phyloP scores from a whole-genome alignment of 768 basidiomycete species.

The Sistotremastrum suecicum region DNA sequence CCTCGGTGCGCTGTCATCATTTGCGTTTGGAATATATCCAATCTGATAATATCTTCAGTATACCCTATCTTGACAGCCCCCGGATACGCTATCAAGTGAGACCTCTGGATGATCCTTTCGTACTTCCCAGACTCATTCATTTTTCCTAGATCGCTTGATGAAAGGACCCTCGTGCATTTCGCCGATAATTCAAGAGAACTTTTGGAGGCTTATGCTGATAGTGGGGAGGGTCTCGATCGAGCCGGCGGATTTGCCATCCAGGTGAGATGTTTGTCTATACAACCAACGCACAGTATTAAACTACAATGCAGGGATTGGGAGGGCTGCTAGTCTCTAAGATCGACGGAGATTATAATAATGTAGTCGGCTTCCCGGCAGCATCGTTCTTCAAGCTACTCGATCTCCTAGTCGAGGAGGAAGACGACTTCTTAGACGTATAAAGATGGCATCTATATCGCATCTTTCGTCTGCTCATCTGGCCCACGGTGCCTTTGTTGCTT shows the following conservation, averaged over 20 bases:
- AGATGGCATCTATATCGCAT: no score
- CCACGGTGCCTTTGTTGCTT: no score
- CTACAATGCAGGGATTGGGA: conserved; percentile 50
- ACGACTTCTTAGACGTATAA: conserved; percentile 41
- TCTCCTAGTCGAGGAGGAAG: conserved; percentile 57
- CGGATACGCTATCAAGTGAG: conserved; percentile 31
- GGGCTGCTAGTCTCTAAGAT: conserved; percentile 70
- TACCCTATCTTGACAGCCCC: conserved; percentile 66
- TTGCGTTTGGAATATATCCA: background rate
- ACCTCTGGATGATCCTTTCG: background rate
- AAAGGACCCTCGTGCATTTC: conserved; percentile 70
- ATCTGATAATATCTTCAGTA: conserved; percentile 23
- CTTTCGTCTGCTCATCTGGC: no score
- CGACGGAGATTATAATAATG: conserved; percentile 82
- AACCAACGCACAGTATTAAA: background rate
- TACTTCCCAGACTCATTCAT: background rate
- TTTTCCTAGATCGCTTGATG: conserved; percentile 54
- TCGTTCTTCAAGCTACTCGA: conserved; percentile 71
- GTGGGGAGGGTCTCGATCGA: conserved; percentile 72
- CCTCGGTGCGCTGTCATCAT: conserved; percentile 38
- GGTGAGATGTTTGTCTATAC: conserved; percentile 26
- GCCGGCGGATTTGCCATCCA: conserved; percentile 95
- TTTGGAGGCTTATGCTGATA: conserved; percentile 69
- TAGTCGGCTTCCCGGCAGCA: conserved; percentile 84
- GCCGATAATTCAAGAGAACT: conserved; percentile 43